Percentiles rank a stretch among this genome's conserved stretches.
phyloP scores from a whole-genome alignment of 1,284 basidiomycete species.

The Wallemia ichthyophaga region DNA sequence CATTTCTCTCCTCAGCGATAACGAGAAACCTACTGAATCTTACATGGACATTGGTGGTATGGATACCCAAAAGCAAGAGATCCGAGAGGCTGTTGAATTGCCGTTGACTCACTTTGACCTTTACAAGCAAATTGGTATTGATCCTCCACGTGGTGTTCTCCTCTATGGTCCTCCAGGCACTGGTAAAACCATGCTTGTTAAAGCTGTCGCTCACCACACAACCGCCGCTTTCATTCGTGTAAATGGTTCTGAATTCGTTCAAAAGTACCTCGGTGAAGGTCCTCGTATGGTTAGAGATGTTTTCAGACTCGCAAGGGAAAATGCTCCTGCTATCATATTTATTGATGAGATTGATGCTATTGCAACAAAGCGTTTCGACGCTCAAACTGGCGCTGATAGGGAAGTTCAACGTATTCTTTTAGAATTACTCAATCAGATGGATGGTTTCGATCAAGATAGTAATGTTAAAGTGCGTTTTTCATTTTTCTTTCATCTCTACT shows the following conservation, averaged over 20 bases:
- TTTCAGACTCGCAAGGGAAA: constrained; percentile 87
- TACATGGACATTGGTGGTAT: constrained; percentile 86
- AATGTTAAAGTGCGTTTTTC: constrained; percentile 57
- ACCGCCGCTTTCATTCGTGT: constrained; percentile 94
- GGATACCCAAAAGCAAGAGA: constrained; percentile 97
- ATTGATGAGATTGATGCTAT: constrained; percentile 99
- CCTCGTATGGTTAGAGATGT: constrained; percentile 99
- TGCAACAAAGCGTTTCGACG: constrained; percentile 97
- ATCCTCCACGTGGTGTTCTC: constrained; percentile 79
- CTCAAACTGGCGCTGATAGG: constrained; percentile 92
- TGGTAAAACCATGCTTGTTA: constrained; percentile 97
- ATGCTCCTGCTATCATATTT: constrained; percentile 93
- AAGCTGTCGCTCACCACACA: constrained; percentile 91
- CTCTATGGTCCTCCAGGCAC: constrained; percentile 93
- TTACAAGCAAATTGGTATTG: constrained; percentile 98
- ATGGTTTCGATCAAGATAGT: constrained; percentile 95
- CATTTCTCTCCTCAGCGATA: constrained; percentile 70
- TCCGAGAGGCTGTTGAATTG: constrained; percentile 89
- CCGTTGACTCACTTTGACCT: constrained; percentile 93
- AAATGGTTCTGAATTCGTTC: constrained; percentile 92
- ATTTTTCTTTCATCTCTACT: neutral
- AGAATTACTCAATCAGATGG: constrained; percentile 98
- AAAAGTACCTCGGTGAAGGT: constrained; percentile 97
- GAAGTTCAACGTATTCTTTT: constrained; percentile 97
- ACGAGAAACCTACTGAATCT: constrained; percentile 74